These are phyloP conservation scores for Camelina sativa DNA, from an alignment of 345 rosid species.

Conservation along the genomic window DNA sequence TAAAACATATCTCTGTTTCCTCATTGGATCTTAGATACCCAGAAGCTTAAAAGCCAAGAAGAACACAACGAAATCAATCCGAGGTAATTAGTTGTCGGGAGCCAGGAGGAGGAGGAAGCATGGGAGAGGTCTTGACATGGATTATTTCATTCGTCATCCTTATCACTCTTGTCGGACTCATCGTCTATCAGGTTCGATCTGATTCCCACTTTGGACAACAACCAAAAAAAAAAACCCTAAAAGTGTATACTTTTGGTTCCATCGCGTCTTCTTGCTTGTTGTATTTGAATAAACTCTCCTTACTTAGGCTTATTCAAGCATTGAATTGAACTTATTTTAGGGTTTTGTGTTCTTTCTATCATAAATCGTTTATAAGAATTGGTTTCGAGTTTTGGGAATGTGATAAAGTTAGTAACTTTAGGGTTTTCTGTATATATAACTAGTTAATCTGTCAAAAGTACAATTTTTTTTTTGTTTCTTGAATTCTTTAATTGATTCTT, in stretches of 20 bases:
- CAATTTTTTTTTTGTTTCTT: neutral
- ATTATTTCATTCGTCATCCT: constrained; percentile 71
- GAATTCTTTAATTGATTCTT: neutral
- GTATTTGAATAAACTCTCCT: neutral
- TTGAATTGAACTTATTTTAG: neutral
- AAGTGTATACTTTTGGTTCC: neutral
- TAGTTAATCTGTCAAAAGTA: constrained; percentile 11
- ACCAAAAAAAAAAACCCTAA: neutral
- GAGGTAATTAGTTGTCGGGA: constrained; percentile 25
- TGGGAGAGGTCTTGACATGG: constrained; percentile 85
- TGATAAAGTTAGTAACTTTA: constrained; percentile 20
- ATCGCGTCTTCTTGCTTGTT: neutral
- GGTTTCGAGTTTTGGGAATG: neutral
- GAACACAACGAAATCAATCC: neutral
- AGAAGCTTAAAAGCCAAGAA: constrained; percentile 6
- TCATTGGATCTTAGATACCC: neutral
- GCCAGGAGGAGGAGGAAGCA: constrained; percentile 35
- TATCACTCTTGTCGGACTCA: constrained; percentile 61
- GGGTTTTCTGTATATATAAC: neutral
- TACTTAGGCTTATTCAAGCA: neutral
- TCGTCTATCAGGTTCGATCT: constrained; percentile 72
- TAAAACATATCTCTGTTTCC: constrained; percentile 10
- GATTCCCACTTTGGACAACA: neutral
- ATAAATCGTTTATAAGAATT: neutral
- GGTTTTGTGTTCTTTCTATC: constrained; percentile 4